Conservation (phyloP, 345 rosid genomes). For the Salix koriyanagi region DNA sequence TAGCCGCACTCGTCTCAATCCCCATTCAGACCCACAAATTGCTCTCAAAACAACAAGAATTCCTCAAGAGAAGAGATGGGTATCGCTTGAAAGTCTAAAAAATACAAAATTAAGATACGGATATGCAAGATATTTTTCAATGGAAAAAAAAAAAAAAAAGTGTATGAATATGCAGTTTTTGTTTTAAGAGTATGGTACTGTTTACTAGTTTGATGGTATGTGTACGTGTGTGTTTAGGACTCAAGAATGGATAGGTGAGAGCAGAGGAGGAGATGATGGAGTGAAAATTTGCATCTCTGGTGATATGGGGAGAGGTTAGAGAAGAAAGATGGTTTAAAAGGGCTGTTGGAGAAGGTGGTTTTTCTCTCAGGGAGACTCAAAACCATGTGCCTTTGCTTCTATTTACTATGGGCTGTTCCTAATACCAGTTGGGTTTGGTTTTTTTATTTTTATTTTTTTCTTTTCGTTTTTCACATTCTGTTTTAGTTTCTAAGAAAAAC, state of each 20-base stretch:
- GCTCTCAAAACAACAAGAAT: not conserved
- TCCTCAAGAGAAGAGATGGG: not conserved
- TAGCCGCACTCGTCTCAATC: constrained; percentile 42
- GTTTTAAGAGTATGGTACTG: not conserved
- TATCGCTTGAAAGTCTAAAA: not conserved
- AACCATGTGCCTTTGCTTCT: constrained; percentile 70
- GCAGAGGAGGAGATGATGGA: constrained; percentile 8
- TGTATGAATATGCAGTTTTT: not conserved
- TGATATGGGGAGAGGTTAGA: not conserved
- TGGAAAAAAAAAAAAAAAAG: not conserved
- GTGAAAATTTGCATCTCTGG: constrained; percentile 22
- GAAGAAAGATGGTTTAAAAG: constrained; percentile 9
- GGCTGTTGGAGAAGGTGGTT: constrained; percentile 9
- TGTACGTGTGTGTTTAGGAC: not conserved
- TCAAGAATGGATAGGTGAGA: not conserved
- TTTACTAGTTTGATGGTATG: not conserved
- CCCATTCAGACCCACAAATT: constrained; percentile 43
- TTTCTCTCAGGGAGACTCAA: constrained; percentile 25
- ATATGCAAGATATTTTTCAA: not conserved
- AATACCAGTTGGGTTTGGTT: constrained; percentile 38
- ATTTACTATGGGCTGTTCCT: constrained; percentile 57
- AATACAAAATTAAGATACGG: not conserved
- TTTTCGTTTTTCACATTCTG: not conserved
- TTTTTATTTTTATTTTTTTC: not conserved
- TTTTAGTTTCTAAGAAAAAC: too few species aligned